Conservation (phyloP, 495 filamentous ascomycete species). For the Aspergillus biplanus region DNA sequence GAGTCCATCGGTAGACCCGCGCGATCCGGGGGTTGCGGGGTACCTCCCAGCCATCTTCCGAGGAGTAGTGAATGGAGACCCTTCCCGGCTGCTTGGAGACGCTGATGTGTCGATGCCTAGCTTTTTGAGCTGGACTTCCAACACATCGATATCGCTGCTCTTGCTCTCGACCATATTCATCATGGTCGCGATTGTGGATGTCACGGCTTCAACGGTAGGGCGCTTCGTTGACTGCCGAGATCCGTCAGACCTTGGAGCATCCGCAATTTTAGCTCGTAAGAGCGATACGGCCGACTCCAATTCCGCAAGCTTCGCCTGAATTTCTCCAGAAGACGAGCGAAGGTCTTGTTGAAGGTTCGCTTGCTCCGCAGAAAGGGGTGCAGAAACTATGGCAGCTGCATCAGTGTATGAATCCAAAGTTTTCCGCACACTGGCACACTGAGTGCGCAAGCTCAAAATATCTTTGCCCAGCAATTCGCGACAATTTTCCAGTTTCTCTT, state of each 20-base stretch:
- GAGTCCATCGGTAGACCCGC: conserved; percentile 43
- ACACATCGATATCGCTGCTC: conserved; percentile 83
- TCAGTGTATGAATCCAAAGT: conserved; percentile 70
- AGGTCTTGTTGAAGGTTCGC: conserved; percentile 80
- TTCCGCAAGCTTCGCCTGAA: conserved; percentile 74
- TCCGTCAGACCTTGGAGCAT: conserved; percentile 43
- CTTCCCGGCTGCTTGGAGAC: conserved; percentile 56
- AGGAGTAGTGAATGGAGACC: conserved; percentile 66
- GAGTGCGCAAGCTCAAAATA: conserved; percentile 65
- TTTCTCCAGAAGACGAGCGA: conserved; percentile 65
- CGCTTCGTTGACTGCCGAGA: conserved; percentile 34
- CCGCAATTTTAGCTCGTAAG: conserved; percentile 77
- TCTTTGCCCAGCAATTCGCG: conserved; percentile 63
- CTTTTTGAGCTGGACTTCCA: conserved; percentile 81
- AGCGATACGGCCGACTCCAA: conserved; percentile 81
- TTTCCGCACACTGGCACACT: conserved; percentile 73
- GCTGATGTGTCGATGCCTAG: conserved; percentile 59
- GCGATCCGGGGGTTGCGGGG: conserved; percentile 43
- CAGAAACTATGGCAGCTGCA: conserved; percentile 57
- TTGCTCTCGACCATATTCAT: conserved; percentile 88
- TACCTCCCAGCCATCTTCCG: conserved; percentile 39
- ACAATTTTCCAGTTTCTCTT: conserved; percentile 64
- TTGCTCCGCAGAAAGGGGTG: conserved; percentile 83
- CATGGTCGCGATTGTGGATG: conserved; percentile 88
- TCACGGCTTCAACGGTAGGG: conserved; percentile 92